Evolutionary conservation across 2,329 filamentous ascomycete species (phyloP), one percentile per base, ranked within the genome.

Genomic region (Rutstroemia sydowiana): DNA sequence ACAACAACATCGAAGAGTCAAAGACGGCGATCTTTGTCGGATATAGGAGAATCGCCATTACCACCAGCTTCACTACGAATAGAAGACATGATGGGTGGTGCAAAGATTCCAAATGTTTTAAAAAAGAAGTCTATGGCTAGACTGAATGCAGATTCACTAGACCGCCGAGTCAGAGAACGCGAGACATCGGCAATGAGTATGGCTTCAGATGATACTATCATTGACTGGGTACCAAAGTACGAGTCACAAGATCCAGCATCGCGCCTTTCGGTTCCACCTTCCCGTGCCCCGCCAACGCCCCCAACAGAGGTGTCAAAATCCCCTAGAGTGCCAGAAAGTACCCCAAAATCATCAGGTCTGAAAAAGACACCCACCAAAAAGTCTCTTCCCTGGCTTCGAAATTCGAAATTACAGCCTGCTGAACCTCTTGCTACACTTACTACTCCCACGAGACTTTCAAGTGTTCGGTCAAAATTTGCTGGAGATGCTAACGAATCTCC

Each of bases 331-430:
- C n/a, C n/a, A n/a, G n/a, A n/a, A n/a, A 11, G 11, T 13, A 11
- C 13, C 13, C 18, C n/a, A 9, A 40, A 23, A 20, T 18, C 18
- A 2, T 9, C 37, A 16, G 1, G 10, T 13, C 9, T 10, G 10
- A 40, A 18, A 18, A 53, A 28, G 36, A 21, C 55, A 10, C n/a
- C 53, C 6, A 46, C 47, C 1, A 64, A 53, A 43, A 58, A 56
- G 28, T 54, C 59, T 21, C 53, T 63, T 40, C 63, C 59, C 26
- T 65, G 63, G 63, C 55, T 65, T 34, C 57, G 58, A 16, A 63
- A 58, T n/a, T n/a, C n/a, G n/a, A n/a, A n/a, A 44, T 40, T 44
- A 7, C 54, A 55, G 28, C 16, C 48, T 10, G 48, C 52, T 18
- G 51, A 53, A 41, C 7, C 45, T 8, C 18, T 55, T 32, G 50